phyloP scores from a whole-genome alignment of 345 rosid species.

The Geranium brycei region DNA sequence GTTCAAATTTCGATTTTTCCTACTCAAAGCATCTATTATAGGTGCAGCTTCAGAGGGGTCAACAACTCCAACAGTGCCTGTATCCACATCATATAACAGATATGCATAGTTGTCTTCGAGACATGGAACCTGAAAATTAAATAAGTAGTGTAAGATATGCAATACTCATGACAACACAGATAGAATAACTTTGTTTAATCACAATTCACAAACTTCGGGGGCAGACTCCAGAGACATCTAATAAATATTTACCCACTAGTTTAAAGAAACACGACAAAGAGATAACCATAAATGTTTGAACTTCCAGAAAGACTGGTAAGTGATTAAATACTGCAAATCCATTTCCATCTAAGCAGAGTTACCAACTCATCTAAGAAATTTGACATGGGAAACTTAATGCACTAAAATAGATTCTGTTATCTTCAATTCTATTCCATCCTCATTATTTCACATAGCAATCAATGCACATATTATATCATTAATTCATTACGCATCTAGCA shows the following conservation, averaged over 20 bases:
- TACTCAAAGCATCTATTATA: slow-evolving; percentile 68
- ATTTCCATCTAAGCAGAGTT: not conserved
- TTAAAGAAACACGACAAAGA: not conserved
- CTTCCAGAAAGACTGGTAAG: not conserved
- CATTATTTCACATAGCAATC: not conserved
- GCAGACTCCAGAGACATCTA: not conserved
- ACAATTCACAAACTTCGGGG: not conserved
- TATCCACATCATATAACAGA: slow-evolving; percentile 81
- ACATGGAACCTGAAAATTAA: slow-evolving; percentile 64
- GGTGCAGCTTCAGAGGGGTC: slow-evolving; percentile 95
- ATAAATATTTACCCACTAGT: not conserved
- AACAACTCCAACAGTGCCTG: slow-evolving; percentile 97
- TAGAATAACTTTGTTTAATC: no score
- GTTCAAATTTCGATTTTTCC: slow-evolving; percentile 67
- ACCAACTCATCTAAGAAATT: not conserved
- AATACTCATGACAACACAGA: no score
- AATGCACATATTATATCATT: no score
- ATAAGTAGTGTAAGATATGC: not conserved
- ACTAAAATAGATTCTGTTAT: not conserved
- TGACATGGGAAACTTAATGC: not conserved
- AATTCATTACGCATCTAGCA: no score
- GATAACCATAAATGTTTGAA: no score
- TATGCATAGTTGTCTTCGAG: slow-evolving; percentile 84
- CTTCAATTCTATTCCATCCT: not conserved
- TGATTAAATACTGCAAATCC: not conserved